A percentile compares a stretch with the other conserved stretches of the same genome.
Conservation (phyloP, 768 basidiomycete species). For the button mushroom (Agaricus bisporus) region DNA sequence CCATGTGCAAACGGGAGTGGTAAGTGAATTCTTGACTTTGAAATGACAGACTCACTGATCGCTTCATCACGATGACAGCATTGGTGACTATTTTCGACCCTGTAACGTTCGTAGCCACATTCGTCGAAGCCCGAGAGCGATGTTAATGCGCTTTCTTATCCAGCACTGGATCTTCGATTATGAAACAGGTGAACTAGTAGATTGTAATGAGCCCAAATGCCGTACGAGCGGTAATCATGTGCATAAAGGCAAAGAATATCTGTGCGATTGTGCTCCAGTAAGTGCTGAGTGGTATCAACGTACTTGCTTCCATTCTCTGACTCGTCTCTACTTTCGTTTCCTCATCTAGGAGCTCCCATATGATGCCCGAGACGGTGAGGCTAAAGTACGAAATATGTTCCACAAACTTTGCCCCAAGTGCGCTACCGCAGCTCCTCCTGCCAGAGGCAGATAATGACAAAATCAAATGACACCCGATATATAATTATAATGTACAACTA, state of each 20-base stretch:
- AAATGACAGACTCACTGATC: neutral
- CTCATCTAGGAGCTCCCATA: constrained; percentile 3
- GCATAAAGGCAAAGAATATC: constrained; percentile 31
- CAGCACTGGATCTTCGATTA: constrained; percentile 63
- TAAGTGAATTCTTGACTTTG: neutral
- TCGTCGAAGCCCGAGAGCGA: constrained; percentile 9
- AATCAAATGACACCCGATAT: neutral
- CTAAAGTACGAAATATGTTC: constrained; percentile 58
- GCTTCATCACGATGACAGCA: constrained; percentile 18
- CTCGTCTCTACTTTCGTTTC: neutral
- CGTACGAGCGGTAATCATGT: constrained; percentile 49
- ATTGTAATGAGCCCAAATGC: constrained; percentile 49
- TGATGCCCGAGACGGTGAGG: constrained; percentile 36
- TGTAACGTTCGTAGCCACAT: constrained; percentile 28
- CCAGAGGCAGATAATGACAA: neutral
- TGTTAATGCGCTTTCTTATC: neutral
- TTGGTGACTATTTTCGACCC: constrained; percentile 37
- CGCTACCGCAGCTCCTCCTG: constrained; percentile 28
- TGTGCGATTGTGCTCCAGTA: constrained; percentile 9
- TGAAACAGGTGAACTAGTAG: constrained; percentile 51
- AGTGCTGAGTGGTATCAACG: neutral
- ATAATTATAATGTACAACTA: neutral
- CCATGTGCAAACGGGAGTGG: constrained; percentile 52
- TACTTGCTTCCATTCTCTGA: neutral
- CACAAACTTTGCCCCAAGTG: constrained; percentile 59